Evolutionary conservation across 2,329 filamentous ascomycete genomes (phyloP), one percentile per base, ranked within the genome.

Genomic region (Lomentospora prolificans): DNA sequence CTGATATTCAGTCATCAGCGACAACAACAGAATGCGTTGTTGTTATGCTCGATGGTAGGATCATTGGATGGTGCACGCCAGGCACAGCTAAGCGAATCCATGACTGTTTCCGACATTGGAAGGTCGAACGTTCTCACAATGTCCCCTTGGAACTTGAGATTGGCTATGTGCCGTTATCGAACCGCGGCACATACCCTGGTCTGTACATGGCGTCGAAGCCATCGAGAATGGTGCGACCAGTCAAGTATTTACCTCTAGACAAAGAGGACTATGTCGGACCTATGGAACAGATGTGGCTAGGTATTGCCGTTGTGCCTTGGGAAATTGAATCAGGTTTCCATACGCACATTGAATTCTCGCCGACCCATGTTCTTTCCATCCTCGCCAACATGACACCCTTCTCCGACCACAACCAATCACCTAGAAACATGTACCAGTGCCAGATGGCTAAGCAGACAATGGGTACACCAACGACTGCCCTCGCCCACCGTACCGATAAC

Each of bases 391-490:
- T 96, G 86, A 99, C 94, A 0, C 94, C 94, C 3, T 99, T 99
- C 73, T 96, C 92, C 50, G 90, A 99, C 69, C 96, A 96, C 74
- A 99, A 99, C 72, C 94, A 99, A 71, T 96, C 91, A 12, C 94
- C 94, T 1, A 81, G 94, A 80, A 99, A 99, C 73, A 97, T 97
- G 92, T 99, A 97, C 69, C 89, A 95, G 69, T 96, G 91, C 74
- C 94, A 97, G 77, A 97, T 97, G 94, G 90, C 90, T 74, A 99
- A 99, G 70, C 94, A 99, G 75, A 91, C 92, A 0, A 99, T 99
- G 94, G 94, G 94, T 70, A 97, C 94, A 24, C 90, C 92, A 3
- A 91, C 87, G 57, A 88, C 91, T 6, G 87, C 92, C 2, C 76
- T 92, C 60, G 80, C 84, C 57, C 88, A 95, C 72, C 85, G 94